Evolutionary conservation across 352 stramenopile species (phyloP), one percentile per base, ranked within the genome.

Genomic region (Vaucheria bursata): DNA sequence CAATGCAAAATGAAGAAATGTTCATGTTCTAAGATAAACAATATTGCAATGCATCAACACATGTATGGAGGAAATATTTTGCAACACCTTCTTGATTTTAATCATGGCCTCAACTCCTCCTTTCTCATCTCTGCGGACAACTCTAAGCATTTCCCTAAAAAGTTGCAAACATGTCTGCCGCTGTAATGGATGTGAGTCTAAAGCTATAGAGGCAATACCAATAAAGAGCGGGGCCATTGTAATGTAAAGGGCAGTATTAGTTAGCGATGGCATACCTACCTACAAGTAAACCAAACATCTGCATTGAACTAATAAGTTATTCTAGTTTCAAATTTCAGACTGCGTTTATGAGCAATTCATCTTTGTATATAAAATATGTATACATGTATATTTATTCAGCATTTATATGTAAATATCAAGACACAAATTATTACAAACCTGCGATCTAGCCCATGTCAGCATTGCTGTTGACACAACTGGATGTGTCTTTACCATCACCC

Each of bases 181-280:
- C 59, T 69, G 59, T 29, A 69, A 29, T 38, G 59, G 59, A 29
- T 69, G 59, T 4, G 6, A 18, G 29, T 69, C 59, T 34, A 69
- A 34, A 38, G 59, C 59, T 38, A 69, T 4, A 18, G 6, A 18
- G 59, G 6, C 6, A 18, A 69, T 6, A 6, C 33, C 4, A 18
- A 69, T 18, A 29, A 69, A 69, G 6, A 69, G 59, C 18, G 59
- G 59, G 29, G 59, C 59, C 59, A 69, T 69, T 34, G 59, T 69
- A 6, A 69, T 6, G 59, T 69, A 69, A 4, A 69, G 59, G 5
- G 59, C 4, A 8, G 59, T 69, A 4, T 38, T 38, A 4, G 59
- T 69, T 8, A 69, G 29, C 59, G 18, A 8, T 8, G 59, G 4
- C 6, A 8, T 69, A 8, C 6, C 59, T 8, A 69, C 18, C 59